Evolutionary conservation across 2,329 filamentous ascomycete species (phyloP).

Genomic region (Fusarium haematococcum): DNA sequence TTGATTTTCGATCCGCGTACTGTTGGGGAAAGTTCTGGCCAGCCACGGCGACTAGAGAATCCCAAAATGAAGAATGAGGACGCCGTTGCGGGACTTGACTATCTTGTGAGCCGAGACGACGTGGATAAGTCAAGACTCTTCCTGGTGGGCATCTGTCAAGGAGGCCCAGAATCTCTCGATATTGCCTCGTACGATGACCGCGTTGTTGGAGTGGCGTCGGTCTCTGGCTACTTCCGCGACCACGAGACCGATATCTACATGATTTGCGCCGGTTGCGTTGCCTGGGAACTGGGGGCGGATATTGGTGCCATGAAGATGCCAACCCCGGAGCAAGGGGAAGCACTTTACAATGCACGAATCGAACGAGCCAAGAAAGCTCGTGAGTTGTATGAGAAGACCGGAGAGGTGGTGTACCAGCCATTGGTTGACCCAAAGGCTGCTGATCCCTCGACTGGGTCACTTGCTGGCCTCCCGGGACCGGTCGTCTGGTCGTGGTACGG

Average conservation of each 20-base stretch:
- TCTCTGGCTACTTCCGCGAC: background rate
- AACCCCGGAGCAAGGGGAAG: background rate
- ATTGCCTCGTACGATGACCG: background rate
- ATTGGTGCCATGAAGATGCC: background rate
- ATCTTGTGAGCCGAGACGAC: background rate
- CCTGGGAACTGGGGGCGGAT: background rate
- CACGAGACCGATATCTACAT: background rate
- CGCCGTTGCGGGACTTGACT: background rate
- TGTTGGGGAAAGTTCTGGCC: background rate
- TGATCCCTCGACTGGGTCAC: background rate
- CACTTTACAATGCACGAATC: background rate
- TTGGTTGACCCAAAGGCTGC: background rate
- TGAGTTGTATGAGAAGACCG: background rate
- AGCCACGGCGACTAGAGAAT: background rate
- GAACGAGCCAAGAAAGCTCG: background rate
- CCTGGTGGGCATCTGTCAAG: background rate
- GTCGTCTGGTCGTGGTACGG: background rate
- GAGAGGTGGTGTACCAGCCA: background rate
- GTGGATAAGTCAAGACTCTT: background rate
- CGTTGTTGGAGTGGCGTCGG: background rate
- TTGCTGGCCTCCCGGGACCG: background rate
- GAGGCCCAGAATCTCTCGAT: background rate
- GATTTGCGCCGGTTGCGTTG: background rate
- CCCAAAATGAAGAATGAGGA: background rate
- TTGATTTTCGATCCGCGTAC: background rate